phyloP scores from a whole-genome alignment of 805 yeast species.

The Lipomyces starkeyi region DNA sequence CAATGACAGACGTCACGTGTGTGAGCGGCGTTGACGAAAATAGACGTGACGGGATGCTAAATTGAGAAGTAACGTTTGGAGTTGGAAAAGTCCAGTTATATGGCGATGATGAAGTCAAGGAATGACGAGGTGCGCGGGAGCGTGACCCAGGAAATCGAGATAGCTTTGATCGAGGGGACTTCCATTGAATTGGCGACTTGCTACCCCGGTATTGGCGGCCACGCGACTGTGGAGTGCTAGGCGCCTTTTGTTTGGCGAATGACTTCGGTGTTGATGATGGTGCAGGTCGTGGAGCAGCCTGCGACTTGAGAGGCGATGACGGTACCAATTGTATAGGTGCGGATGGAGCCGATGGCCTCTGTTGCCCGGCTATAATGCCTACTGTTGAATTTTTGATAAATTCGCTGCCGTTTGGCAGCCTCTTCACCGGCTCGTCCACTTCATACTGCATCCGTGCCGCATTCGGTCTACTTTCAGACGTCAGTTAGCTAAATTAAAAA shows the following conservation, averaged over 20 bases:
- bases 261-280: conserved; percentile 14
- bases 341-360: neutral
- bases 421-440: neutral
- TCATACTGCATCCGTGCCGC: neutral
- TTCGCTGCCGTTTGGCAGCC: neutral
- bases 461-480: neutral
- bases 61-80: conserved; percentile 1
- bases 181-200: conserved; percentile 8
- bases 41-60: neutral
- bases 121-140: neutral
- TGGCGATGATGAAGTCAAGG: conserved; percentile 23
- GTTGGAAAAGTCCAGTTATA: conserved; percentile 29
- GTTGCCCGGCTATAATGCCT: neutral
- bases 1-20: conserved; percentile 6
- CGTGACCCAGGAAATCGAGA: conserved; percentile 7
- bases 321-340: neutral
- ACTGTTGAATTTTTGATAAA: neutral
- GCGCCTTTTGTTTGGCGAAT: neutral
- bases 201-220: neutral
- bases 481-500: neutral
- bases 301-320: neutral
- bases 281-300: neutral
- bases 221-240: neutral
- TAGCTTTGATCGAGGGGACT: conserved; percentile 21
- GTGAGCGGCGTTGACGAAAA: neutral